phyloP scores from a whole-genome alignment of 805 yeast species.

The Ogataea ramenticola region DNA sequence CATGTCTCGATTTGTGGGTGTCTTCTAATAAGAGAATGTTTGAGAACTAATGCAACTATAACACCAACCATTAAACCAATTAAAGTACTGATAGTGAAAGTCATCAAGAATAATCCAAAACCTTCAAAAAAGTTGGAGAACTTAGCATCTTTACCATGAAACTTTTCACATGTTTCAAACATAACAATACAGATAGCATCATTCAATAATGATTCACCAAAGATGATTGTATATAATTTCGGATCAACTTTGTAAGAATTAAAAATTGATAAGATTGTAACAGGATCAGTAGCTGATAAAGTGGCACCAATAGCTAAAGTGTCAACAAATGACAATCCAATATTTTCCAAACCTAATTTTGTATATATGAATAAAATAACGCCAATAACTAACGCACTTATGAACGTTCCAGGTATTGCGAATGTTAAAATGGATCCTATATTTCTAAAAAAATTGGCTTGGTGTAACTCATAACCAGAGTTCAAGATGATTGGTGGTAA shows the following conservation, averaged over 20 bases:
- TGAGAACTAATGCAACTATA: conserved; percentile 79
- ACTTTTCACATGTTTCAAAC: conserved; percentile 97
- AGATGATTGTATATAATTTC: conserved; percentile 90
- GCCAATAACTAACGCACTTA: conserved; percentile 89
- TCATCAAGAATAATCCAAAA: conserved; percentile 85
- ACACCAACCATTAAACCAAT: conserved; percentile 88
- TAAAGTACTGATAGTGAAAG: conserved; percentile 82
- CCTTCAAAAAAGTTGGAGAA: conserved; percentile 85
- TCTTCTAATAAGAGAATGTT: conserved; percentile 88
- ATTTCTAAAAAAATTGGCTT: conserved; percentile 89
- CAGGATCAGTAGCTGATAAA: conserved; percentile 96
- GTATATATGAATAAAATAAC: conserved; percentile 84
- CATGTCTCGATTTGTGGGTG: conserved; percentile 98
- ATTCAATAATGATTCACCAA: conserved; percentile 91
- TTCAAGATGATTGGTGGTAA: conserved; percentile 95
- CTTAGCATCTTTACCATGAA: conserved; percentile 78
- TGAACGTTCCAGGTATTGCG: conserved; percentile 96
- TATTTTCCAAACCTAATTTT: conserved; percentile 81
- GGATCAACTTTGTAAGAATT: conserved; percentile 98
- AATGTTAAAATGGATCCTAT: conserved; percentile 85
- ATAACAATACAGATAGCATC: conserved; percentile 98
- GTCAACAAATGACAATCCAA: conserved; percentile 88
- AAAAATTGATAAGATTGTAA: conserved; percentile 90
- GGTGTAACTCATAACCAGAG: conserved; percentile 94
- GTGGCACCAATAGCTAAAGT: conserved; percentile 98